A percentile compares a stretch with the other conserved stretches of the same genome.
These are phyloP conservation scores for Rhododendron kiyosumense DNA, from an alignment of 148 eudicot species.

Conservation along the genomic window DNA sequence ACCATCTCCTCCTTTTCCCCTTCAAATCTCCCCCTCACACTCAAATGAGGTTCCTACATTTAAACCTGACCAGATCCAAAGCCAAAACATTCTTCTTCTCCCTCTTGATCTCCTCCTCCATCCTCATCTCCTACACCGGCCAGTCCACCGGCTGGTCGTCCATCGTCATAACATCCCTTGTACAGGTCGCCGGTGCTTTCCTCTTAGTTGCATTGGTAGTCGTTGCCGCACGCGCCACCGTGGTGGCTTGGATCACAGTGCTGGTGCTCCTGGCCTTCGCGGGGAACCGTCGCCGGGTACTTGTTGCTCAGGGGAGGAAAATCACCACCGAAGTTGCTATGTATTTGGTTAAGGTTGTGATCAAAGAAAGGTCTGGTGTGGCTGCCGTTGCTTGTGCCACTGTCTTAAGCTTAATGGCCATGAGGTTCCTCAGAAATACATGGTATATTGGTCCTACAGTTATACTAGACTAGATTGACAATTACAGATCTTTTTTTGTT, in stretches of 20 bases:
- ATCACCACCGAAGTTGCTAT: conserved; percentile 56
- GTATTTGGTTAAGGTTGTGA: conserved; percentile 34
- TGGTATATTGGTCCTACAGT: background rate
- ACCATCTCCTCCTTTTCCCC: background rate
- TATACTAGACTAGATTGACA: background rate
- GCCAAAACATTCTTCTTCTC: conserved; percentile 13
- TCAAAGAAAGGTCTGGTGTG: conserved; percentile 30
- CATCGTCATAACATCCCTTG: background rate
- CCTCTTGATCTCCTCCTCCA: conserved; percentile 8
- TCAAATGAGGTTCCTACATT: background rate
- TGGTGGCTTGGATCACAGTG: conserved; percentile 71
- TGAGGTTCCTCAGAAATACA: conserved; percentile 14
- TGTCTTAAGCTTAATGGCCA: conserved; percentile 43
- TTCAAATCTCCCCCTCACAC: background rate
- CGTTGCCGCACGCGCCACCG: conserved; percentile 44
- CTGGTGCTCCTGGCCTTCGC: conserved; percentile 60
- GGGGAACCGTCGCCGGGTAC: conserved; percentile 58
- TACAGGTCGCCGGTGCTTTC: background rate
- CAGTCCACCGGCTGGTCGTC: background rate
- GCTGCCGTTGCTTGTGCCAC: conserved; percentile 42
- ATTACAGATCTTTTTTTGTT: background rate
- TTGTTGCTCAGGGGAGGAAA: conserved; percentile 55
- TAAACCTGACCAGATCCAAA: conserved; percentile 5
- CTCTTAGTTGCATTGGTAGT: conserved; percentile 21
- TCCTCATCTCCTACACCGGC: background rate